A percentile compares a stretch with the other conserved stretches of the same genome.
phyloP scores from a whole-genome alignment of 371 early-diverging fungal species.

The Mortierella sp. region DNA sequence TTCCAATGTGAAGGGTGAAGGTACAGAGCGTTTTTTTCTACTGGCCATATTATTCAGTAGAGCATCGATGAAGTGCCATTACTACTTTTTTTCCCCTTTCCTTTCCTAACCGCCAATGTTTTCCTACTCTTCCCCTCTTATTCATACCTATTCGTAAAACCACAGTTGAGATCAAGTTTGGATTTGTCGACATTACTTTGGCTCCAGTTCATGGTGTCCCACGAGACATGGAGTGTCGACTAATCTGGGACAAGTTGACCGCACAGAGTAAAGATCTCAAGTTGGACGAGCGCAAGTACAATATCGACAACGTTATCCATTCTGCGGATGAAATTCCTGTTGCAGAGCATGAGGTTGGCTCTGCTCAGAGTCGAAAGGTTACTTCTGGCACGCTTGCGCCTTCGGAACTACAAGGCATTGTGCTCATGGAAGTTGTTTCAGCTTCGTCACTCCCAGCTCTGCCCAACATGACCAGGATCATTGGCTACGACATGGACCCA shows the following conservation, averaged over 20 bases:
- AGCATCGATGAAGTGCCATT: not conserved
- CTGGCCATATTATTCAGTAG: not conserved
- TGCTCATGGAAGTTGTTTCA: constrained; percentile 66
- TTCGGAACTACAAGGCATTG: constrained; percentile 59
- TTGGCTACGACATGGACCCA: constrained; percentile 82
- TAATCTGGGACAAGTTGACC: constrained; percentile 8
- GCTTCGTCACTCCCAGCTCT: constrained; percentile 68
- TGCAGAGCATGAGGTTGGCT: too few relatives aligned
- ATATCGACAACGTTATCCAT: too few relatives aligned
- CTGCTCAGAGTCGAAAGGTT: too few relatives aligned
- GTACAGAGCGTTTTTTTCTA: too few relatives aligned
- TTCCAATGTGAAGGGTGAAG: constrained; percentile 19
- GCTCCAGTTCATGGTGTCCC: constrained; percentile 6
- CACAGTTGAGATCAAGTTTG: constrained; percentile 40
- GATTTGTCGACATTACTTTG: constrained; percentile 24
- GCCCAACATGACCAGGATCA: constrained; percentile 62
- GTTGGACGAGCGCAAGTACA: too few relatives aligned
- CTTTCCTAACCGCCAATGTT: too few relatives aligned
- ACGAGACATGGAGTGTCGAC: constrained; percentile 14
- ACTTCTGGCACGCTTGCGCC: too few relatives aligned
- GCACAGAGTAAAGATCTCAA: too few relatives aligned
- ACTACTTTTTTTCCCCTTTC: constrained; percentile 1
- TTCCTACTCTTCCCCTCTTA: too few relatives aligned
- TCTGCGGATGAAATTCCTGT: too few relatives aligned
- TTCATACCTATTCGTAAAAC: not conserved